Evolutionary conservation across 129 eudicot genomes (phyloP), one percentile per base, ranked within the genome.

Genomic region (Artemisia argyi): DNA sequence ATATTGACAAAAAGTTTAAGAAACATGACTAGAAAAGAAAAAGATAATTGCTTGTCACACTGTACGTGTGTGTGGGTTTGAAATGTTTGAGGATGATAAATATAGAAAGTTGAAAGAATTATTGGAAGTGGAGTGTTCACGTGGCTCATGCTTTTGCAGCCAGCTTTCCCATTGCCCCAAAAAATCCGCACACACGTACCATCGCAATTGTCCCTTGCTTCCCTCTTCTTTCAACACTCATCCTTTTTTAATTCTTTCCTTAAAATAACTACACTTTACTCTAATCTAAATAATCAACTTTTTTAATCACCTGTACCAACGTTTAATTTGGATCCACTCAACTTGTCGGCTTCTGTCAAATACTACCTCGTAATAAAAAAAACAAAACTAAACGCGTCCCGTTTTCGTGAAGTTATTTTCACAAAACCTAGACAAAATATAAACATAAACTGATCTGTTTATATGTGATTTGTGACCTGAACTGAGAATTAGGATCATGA

Each of bases 131-230:
- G 52, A 52, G 76, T 35, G 58, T 69, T 76, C 81, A 61, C 81
- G 76, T 77, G 76, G 72, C 59, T 61, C 60, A 2, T 61, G 60
- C 72, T 62, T 70, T 77, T 77, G 60, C 0, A 61, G 51, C 53
- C 0, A 61, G 51, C 72, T 70, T 77, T 77, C 58, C 42, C 76
- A 35, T 53, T 44, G 48, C 3, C 59, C 81, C 81, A 59, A 77
- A 3, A 70, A 77, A 52, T 22, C 66, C 81, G 28, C 35, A 77
- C 76, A 39, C 76, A 61, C 28, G 75, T 65, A 24, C 81, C 65
- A 51, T 50, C 42, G 72, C 71, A 70, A 69, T 19, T 77, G 81
- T 77, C 81, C 71, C 58, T 70, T 24, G 32, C 71, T 11, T 28
- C 5, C 32, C 32, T 28, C 32, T 35, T 28, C 64, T 52, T 53